Evolutionary conservation across 192 early-diverging fungal species (phyloP), one percentile per base, ranked within the genome.

Genomic region (Mortierella hygrophila): DNA sequence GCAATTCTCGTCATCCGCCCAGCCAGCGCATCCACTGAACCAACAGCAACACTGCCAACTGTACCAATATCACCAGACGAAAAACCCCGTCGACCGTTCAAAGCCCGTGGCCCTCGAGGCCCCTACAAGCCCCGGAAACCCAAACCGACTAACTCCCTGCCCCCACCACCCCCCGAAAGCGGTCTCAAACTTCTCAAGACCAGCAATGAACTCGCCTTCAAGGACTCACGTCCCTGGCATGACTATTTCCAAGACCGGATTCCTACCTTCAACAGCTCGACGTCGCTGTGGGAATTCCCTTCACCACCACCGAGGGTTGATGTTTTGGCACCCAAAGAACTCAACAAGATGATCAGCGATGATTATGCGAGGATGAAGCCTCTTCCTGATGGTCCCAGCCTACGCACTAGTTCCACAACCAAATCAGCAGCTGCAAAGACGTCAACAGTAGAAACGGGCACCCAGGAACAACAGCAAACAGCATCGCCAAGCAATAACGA

Each of bases 311-410:
- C 60, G 11, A 65, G 60, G 23, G 60, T 29, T 9, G 60, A 65
- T 65, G 60, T 65, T 6, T 29, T 65, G 9, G 60, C 60, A 1
- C 60, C 60, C 3, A 26, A 65, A 29, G 60, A 65, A 29, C 13
- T 65, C 10, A 10, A 65, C 60, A 65, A 65, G 60, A 65, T 65
- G 60, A 65, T 65, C 10, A 32, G 1, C 1, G 60, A 65, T 32
- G 60, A 65, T 65, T 65, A 65, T 13, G n/a, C 60, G 26, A 29
- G 60, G 29, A 65, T 65, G 60, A 65, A 65, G 60, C 60, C 60
- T 15, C 11, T 65, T 1, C 29, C 10, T 18, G 18, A 5, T 20
- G 18, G 18, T 5, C 49, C 18, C 20, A 3, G 18, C 49, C 15
- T 21, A 52, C 18, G 5, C 49, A 40, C 38, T 2, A 20, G 18